Conservation (phyloP, 106 monocot genomes). For the Phalaenopsis aphrodite region DNA sequence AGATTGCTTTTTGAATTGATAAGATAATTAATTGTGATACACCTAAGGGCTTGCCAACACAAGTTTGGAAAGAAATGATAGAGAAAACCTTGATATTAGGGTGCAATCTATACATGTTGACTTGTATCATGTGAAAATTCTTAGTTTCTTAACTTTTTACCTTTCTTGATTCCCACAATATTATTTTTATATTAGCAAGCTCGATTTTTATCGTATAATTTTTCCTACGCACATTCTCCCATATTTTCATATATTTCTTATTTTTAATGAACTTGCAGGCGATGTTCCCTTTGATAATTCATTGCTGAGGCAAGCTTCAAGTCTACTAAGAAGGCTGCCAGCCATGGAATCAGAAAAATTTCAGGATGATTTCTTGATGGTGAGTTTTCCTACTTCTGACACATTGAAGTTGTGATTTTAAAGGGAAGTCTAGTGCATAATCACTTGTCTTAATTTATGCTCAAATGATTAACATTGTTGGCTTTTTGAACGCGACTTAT, state of each 20-base stretch:
- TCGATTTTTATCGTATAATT: not conserved
- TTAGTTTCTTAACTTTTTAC: not conserved
- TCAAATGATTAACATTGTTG: no score
- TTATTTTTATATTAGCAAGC: not conserved
- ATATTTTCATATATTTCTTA: not conserved
- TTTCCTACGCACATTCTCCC: no score
- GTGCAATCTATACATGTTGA: not conserved
- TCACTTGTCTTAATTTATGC: not conserved
- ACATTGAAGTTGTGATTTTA: not conserved
- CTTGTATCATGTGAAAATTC: not conserved
- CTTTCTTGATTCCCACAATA: not conserved
- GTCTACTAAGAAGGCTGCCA: constrained; percentile 92
- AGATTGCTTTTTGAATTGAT: not conserved
- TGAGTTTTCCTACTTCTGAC: constrained; percentile 15
- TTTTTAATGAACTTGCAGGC: constrained; percentile 36
- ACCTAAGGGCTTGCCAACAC: not conserved
- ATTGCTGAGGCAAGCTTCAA: constrained; percentile 93
- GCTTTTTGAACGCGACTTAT: not conserved
- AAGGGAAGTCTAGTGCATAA: not conserved
- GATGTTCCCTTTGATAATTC: constrained; percentile 88
- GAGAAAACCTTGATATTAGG: not conserved
- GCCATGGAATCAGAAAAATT: constrained; percentile 97
- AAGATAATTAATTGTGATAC: not conserved
- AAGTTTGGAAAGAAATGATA: not conserved
- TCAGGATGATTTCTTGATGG: constrained; percentile 96